A percentile compares a stretch with the other conserved stretches of the same genome.
phyloP scores from a whole-genome alignment of 805 yeast genomes.

The Kuraishia capsulata region DNA sequence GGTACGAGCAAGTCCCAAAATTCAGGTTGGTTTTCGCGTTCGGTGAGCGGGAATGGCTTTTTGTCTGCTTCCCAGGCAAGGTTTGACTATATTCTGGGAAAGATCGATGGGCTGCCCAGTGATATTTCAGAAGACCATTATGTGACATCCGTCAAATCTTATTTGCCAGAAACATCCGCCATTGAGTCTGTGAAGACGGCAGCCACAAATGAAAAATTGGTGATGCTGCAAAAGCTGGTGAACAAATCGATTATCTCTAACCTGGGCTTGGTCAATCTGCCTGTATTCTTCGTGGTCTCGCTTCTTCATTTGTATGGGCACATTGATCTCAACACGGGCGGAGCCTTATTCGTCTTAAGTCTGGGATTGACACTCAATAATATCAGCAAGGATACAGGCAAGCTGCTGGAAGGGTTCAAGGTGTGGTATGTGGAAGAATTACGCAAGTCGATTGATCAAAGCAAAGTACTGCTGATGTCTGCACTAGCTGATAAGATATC shows the following conservation, averaged over 20 bases:
- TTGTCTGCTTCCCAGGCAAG: background rate
- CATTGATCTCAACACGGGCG: slow-evolving; percentile 10
- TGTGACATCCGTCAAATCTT: background rate
- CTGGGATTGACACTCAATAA: slow-evolving; percentile 29
- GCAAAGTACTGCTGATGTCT: background rate
- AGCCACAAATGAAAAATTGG: background rate
- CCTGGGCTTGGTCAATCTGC: slow-evolving; percentile 1
- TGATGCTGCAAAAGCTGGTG: background rate
- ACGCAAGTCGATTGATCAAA: slow-evolving; percentile 4
- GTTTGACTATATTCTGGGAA: slow-evolving; percentile 2
- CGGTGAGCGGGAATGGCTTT: background rate
- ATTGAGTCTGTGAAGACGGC: background rate
- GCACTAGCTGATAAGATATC: slow-evolving; percentile 1
- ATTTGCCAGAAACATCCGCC: background rate
- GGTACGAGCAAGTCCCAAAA: slow-evolving; percentile 2
- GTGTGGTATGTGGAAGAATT: slow-evolving; percentile 5
- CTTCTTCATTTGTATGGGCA: slow-evolving; percentile 1
- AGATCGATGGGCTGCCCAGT: background rate
- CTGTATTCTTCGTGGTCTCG: slow-evolving; percentile 1
- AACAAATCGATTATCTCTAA: background rate
- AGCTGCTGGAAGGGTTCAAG: slow-evolving; percentile 3
- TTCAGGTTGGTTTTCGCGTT: background rate
- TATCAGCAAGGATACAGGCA: slow-evolving; percentile 3
- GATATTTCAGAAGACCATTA: background rate
- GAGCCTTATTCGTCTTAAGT: slow-evolving; percentile 36